Base-by-base conservation (phyloP, 208 protist genomes). In the Trypanosoma scelopori region DNA sequence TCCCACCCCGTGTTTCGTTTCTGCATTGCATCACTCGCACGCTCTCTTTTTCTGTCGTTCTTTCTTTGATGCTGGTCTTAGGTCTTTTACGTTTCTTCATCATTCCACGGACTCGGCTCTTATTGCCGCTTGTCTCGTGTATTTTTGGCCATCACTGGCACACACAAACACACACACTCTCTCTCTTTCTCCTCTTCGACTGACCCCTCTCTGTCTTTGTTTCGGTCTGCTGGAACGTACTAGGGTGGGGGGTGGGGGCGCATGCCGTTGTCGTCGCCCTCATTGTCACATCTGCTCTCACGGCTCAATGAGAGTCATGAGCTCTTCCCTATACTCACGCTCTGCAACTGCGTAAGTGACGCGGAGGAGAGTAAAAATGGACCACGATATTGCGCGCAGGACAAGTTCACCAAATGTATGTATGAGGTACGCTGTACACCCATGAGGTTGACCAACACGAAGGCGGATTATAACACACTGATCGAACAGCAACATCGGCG, bases 321-420 rank as follows among this genome's bases (percentile, higher is more conserved):
- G 15, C 64, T 88, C n/a, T 94, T 94, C 55, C 87, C 87, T 7
- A 70, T 91, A 49, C 71, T 91, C 27, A 81, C 56, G 18, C 60
- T 94, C 2, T 82, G 79, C 12, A 81, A 61, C 60, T 94, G 87
- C 61, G 65, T 88, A 32, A 94, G 87, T 53, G 84, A 94, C 65
- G 81, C 80, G 0, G 67, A 74, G 37, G 84, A 89, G 32, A 94
- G 87, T 71, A 51, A 50, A 18, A 94, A 94, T 64, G 87, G 87
- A 0, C 80, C 87, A 3, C 84, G 87, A 25, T 94, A 87, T 57
- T 81, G 78, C 62, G 87, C 78, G 1, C 82, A 94, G 63, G 87
- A 94, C 51, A 77, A 80, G 48, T 63, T 84, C 49, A 87, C 82
- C 0, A 81, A 79, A 47, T 75, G 57, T 22, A 81, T 85, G 27